Conservation (phyloP, 305 asterid genomes). For the Fraxinus baroniana region DNA sequence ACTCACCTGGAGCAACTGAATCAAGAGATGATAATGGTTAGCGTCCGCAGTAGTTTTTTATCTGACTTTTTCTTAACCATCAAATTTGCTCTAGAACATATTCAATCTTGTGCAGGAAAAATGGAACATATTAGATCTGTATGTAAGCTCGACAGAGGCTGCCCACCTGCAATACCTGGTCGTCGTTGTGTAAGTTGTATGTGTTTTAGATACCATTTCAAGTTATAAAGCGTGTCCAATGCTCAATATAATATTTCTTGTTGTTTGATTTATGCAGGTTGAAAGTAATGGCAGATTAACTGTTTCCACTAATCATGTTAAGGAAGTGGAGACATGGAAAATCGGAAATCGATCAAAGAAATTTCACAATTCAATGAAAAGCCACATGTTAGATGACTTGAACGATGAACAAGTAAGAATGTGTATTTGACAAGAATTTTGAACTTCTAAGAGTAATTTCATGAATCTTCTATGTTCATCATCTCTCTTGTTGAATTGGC, state of each 20-base stretch:
- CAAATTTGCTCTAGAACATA: conserved; percentile 15
- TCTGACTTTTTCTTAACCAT: conserved; percentile 15
- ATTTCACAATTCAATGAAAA: conserved; percentile 47
- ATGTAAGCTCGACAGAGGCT: conserved; percentile 34
- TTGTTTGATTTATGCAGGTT: conserved; percentile 52
- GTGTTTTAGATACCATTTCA: conserved; percentile 65
- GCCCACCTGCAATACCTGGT: conserved; percentile 59
- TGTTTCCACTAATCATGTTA: conserved; percentile 39
- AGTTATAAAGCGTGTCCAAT: conserved; percentile 39
- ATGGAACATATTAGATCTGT: conserved; percentile 31
- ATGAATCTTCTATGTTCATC: not conserved
- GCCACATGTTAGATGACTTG: conserved; percentile 50
- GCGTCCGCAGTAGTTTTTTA: conserved; percentile 21
- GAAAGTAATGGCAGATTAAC: conserved; percentile 77
- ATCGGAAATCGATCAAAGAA: conserved; percentile 41
- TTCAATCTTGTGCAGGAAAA: conserved; percentile 48
- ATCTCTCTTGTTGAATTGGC: not conserved
- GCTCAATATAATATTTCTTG: conserved; percentile 52
- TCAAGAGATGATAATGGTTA: conserved; percentile 45
- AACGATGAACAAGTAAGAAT: conserved; percentile 74
- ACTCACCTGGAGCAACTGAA: conserved; percentile 33
- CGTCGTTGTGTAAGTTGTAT: conserved; percentile 99
- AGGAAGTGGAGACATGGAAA: conserved; percentile 41
- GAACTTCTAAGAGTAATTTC: not conserved
- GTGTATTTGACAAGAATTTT: conserved; percentile 1